Conservation (phyloP, 345 rosid genomes). For the Punica granatum region DNA sequence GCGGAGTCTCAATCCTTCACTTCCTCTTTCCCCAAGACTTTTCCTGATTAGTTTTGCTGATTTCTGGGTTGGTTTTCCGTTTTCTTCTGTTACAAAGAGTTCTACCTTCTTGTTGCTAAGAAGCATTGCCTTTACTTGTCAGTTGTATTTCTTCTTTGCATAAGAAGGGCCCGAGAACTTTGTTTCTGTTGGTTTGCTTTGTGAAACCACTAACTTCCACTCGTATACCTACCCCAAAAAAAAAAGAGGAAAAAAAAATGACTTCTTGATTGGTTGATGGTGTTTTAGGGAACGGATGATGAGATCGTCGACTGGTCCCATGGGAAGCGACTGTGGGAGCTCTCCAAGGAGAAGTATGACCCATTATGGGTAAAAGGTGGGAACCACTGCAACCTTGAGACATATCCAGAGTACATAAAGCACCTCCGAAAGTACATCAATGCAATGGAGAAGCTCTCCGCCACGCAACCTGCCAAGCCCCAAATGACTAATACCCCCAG, state of each 20-base stretch:
- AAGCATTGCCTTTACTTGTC: too few relatives aligned
- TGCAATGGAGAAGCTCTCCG: constrained; percentile 81
- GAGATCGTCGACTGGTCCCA: constrained; percentile 86
- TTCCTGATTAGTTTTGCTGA: too few relatives aligned
- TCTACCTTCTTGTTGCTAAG: too few relatives aligned
- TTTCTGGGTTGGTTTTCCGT: too few relatives aligned
- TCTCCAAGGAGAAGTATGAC: constrained; percentile 78
- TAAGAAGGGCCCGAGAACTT: background rate
- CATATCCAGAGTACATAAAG: constrained; percentile 82
- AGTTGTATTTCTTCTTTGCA: too few relatives aligned
- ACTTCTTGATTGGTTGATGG: background rate
- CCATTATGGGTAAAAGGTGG: constrained; percentile 99
- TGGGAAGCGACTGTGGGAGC: constrained; percentile 91
- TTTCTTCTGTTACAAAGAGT: too few relatives aligned
- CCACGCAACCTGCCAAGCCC: constrained; percentile 42
- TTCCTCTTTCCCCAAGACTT: too few relatives aligned
- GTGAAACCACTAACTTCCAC: background rate
- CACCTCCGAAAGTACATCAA: constrained; percentile 74
- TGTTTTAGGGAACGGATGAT: constrained; percentile 74
- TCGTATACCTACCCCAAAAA: too few relatives aligned
- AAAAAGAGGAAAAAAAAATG: too few relatives aligned
- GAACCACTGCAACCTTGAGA: constrained; percentile 95
- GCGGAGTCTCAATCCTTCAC: too few relatives aligned
- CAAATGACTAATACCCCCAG: constrained; percentile 42
- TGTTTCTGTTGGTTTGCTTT: background rate